Conservation (phyloP, 768 basidiomycete species). For the Cubamyces sp. region DNA sequence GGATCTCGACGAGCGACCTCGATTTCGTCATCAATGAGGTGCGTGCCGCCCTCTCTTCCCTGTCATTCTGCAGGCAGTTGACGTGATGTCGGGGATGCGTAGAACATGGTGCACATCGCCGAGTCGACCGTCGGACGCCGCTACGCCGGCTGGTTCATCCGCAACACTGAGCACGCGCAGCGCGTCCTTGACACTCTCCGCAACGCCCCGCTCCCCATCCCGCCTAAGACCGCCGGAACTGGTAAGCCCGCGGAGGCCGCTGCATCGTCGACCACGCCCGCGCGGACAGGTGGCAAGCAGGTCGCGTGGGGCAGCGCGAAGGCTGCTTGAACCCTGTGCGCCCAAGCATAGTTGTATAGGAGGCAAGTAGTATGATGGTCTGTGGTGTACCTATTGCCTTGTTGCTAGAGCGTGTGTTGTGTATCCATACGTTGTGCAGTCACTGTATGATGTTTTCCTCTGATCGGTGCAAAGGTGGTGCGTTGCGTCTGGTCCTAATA, state of each 20-base stretch:
- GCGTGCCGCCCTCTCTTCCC: constrained; percentile 32
- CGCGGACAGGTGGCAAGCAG: constrained; percentile 51
- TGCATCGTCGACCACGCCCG: constrained; percentile 31
- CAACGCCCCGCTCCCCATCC: constrained; percentile 52
- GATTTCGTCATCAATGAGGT: constrained; percentile 97
- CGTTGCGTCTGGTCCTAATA: no score
- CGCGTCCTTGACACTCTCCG: constrained; percentile 82
- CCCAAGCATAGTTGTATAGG: neutral
- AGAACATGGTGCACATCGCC: constrained; percentile 97
- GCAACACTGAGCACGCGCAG: constrained; percentile 91
- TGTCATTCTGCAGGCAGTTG: neutral
- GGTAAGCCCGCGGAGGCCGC: constrained; percentile 25
- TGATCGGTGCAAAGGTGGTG: no score
- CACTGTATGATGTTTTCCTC: constrained; percentile 9
- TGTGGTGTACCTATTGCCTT: neutral
- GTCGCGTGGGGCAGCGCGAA: constrained; percentile 60
- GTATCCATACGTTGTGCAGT: constrained; percentile 21
- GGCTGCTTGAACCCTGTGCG: constrained; percentile 26
- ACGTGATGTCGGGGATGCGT: neutral
- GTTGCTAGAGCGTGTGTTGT: constrained; percentile 15
- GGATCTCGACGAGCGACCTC: constrained; percentile 88
- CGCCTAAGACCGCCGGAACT: constrained; percentile 27
- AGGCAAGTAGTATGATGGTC: neutral
- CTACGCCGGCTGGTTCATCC: constrained; percentile 97
- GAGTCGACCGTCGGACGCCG: constrained; percentile 93